Percentiles rank a stretch among this genome's conserved stretches.
These are phyloP conservation scores for Sisymbrium irio DNA, from an alignment of 345 rosid genomes.

Conservation along the genomic window DNA sequence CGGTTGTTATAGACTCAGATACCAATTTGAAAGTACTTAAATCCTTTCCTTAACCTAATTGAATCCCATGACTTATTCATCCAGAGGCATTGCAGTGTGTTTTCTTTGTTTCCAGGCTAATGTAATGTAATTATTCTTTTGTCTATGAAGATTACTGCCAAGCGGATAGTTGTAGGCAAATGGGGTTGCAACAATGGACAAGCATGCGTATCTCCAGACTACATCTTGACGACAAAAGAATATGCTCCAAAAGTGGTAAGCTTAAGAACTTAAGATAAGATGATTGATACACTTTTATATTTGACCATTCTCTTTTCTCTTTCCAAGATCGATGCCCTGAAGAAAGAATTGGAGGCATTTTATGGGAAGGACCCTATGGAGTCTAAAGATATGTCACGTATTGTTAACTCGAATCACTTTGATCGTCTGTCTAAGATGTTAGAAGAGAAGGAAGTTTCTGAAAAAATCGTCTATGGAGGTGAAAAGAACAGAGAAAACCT, in stretches of 20 bases:
- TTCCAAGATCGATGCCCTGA: constrained; percentile 60
- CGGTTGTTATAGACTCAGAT: constrained; percentile 75
- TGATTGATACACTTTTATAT: constrained; percentile 8
- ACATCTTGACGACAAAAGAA: constrained; percentile 70
- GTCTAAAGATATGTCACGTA: constrained; percentile 80
- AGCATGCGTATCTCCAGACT: constrained; percentile 89
- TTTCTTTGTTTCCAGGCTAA: background rate
- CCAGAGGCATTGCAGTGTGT: background rate
- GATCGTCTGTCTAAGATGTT: constrained; percentile 65
- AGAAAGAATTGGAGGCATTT: constrained; percentile 59
- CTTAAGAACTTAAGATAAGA: constrained; percentile 18
- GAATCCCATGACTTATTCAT: background rate
- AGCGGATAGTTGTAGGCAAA: constrained; percentile 82
- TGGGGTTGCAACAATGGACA: constrained; percentile 96
- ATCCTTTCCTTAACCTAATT: background rate
- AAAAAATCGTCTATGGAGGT: constrained; percentile 79
- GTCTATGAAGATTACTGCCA: constrained; percentile 59
- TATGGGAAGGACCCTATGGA: constrained; percentile 76
- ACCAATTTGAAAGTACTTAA: constrained; percentile 58
- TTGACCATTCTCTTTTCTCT: constrained; percentile 22
- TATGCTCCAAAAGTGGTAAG: constrained; percentile 72
- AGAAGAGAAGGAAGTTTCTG: constrained; percentile 84
- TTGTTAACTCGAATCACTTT: constrained; percentile 81
- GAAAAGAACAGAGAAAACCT: constrained; percentile 59
- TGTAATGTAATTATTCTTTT: constrained; percentile 6